Conservation (phyloP, 2,329 filamentous ascomycete species). For the Lasiodiplodia sp. region DNA sequence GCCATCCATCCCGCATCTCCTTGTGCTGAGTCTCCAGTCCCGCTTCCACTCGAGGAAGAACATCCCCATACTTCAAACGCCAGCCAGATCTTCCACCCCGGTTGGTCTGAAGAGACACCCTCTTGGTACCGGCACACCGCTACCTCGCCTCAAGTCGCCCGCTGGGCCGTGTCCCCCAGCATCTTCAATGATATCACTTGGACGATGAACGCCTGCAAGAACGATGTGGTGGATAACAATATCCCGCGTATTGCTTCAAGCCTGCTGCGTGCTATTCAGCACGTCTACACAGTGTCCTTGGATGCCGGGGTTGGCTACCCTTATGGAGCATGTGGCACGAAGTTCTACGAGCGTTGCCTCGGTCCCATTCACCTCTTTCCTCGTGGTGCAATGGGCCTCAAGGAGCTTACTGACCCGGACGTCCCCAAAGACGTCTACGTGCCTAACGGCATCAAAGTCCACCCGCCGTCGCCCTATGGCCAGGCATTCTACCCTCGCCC, state of each 20-base stretch:
- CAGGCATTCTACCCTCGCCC: neutral
- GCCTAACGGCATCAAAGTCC: conserved; percentile 1
- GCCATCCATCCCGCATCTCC: neutral
- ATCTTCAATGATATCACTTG: neutral
- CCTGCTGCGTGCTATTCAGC: neutral
- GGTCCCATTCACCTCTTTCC: neutral
- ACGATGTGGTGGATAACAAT: neutral
- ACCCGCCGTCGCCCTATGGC: neutral
- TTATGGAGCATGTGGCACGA: neutral
- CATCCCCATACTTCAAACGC: neutral
- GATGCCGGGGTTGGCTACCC: conserved; percentile 1
- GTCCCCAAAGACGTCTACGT: neutral
- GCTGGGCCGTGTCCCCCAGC: neutral
- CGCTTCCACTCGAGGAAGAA: neutral
- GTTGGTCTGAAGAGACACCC: neutral
- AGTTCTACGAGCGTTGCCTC: neutral
- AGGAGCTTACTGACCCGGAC: neutral
- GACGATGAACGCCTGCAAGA: neutral
- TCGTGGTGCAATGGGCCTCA: neutral
- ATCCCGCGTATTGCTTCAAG: neutral
- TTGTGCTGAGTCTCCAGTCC: neutral
- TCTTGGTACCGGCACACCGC: neutral
- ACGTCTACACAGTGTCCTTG: neutral
- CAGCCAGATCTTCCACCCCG: neutral
- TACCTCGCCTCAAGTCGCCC: neutral